A percentile compares a stretch with the other conserved stretches of the same genome.
Conservation (phyloP, 495 filamentous ascomycete genomes). For the Platismatia glauca region DNA sequence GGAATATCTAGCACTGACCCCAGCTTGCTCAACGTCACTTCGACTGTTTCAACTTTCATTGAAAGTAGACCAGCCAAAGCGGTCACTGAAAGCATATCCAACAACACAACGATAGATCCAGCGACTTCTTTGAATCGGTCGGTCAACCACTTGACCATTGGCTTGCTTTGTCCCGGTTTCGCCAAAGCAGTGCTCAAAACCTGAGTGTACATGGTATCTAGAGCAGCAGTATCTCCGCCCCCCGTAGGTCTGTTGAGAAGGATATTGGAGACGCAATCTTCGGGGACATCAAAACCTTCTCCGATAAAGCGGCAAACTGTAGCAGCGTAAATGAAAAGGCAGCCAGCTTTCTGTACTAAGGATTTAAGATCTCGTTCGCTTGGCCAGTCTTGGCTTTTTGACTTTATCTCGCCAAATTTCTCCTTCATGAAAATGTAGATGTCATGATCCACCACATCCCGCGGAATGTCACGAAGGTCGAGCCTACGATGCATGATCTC, state of each 20-base stretch:
- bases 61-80: constrained; percentile 1
- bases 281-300: neutral
- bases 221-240: neutral
- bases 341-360: constrained; percentile 33
- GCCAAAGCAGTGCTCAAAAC: constrained; percentile 1
- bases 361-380: constrained; percentile 23
- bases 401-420: constrained; percentile 11
- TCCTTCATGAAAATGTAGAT: constrained; percentile 27
- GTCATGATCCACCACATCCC: constrained; percentile 22
- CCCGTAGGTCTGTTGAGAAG: neutral
- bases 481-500: constrained; percentile 24
- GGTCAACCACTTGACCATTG: neutral
- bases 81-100: neutral
- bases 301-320: constrained; percentile 35
- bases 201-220: constrained; percentile 14
- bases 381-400: constrained; percentile 33
- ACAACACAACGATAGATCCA: constrained; percentile 11
- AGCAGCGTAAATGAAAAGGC: constrained; percentile 38
- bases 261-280: neutral
- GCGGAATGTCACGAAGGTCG: constrained; percentile 20
- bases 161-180: neutral
- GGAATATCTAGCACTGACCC: constrained; percentile 18
- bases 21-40: neutral
- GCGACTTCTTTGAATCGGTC: constrained; percentile 11
- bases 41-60: neutral